Evolutionary conservation across 768 basidiomycete genomes (phyloP).

Genomic region (Panus rudis): DNA sequence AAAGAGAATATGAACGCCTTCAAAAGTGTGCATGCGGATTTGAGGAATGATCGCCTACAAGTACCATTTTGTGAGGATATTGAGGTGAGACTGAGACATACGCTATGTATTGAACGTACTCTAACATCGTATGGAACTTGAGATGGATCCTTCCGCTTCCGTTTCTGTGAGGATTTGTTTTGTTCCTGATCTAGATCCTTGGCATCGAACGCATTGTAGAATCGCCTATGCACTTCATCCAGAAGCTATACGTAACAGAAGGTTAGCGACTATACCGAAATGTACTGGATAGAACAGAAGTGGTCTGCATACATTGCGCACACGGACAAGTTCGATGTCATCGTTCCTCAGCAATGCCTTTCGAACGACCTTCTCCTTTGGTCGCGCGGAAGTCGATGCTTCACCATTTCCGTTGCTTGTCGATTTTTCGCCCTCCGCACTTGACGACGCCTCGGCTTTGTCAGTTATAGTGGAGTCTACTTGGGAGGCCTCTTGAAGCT

Average conservation of each 20-base stretch:
- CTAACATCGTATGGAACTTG: slow-evolving; percentile 63
- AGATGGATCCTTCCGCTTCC: slow-evolving; percentile 18
- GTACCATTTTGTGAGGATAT: background rate
- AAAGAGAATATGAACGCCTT: slow-evolving; percentile 78
- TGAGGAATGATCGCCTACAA: slow-evolving; percentile 76
- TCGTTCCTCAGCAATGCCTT: slow-evolving; percentile 85
- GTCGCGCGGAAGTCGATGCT: slow-evolving; percentile 11
- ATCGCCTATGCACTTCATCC: slow-evolving; percentile 68
- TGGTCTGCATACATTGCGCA: slow-evolving; percentile 66
- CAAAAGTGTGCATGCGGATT: slow-evolving; percentile 70
- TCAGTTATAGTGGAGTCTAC: slow-evolving; percentile 1
- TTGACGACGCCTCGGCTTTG: slow-evolving; percentile 1
- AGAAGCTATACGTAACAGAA: slow-evolving; percentile 52
- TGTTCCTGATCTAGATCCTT: too few relatives aligned
- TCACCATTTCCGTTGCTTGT: slow-evolving; percentile 1
- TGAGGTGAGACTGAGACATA: background rate
- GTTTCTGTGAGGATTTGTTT: slow-evolving; percentile 21
- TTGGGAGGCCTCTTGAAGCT: slow-evolving; percentile 56
- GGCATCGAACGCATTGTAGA: slow-evolving; percentile 63
- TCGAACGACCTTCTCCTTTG: slow-evolving; percentile 34
- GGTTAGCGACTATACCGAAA: slow-evolving; percentile 1
- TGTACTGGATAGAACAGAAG: slow-evolving; percentile 1
- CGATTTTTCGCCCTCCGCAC: background rate
- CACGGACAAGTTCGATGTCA: slow-evolving; percentile 72
- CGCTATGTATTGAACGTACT: slow-evolving; percentile 37